Evolutionary conservation across 495 filamentous ascomycete species (phyloP).

Genomic region (Penicillium nucicola): DNA sequence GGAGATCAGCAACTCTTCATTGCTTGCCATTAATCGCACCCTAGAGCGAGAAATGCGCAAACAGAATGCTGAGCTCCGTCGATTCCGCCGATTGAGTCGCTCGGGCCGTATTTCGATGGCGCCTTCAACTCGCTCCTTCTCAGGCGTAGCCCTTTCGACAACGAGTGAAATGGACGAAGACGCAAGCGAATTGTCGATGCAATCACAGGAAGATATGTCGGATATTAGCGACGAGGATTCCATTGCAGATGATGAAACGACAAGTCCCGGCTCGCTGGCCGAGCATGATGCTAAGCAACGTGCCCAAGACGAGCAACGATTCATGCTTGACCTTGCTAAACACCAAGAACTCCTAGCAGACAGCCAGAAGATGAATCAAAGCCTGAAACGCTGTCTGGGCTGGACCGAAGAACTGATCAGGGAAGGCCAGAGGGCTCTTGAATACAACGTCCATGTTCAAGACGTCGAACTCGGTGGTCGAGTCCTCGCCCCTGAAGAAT

Average conservation of each 20-base stretch:
- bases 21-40: conserved; percentile 94
- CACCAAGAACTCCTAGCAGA: conserved; percentile 86
- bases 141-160: conserved; percentile 32
- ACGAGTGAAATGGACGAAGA: conserved; percentile 38
- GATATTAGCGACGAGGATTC: conserved; percentile 51
- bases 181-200: conserved; percentile 28
- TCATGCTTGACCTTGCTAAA: conserved; percentile 78
- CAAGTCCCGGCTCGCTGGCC: conserved; percentile 32
- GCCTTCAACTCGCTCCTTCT: conserved; percentile 42
- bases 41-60: conserved; percentile 88
- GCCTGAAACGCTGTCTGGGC: conserved; percentile 78
- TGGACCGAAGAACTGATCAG: conserved; percentile 88
- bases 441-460: conserved; percentile 68
- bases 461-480: conserved; percentile 82
- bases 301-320: conserved; percentile 66
- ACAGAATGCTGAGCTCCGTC: conserved; percentile 82
- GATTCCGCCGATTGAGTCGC: conserved; percentile 77
- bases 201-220: conserved; percentile 37
- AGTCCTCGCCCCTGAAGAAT: conserved; percentile 66
- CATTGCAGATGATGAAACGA: conserved; percentile 28
- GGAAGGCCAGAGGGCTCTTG: conserved; percentile 82
- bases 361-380: conserved; percentile 91
- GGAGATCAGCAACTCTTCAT: conserved; percentile 95
- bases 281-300: conserved; percentile 42
- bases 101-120: conserved; percentile 66